Percentiles rank a stretch among this genome's conserved stretches.
These are phyloP conservation scores for Epichloe bromicola DNA, from an alignment of 2,329 filamentous ascomycete species.

Conservation along the genomic window DNA sequence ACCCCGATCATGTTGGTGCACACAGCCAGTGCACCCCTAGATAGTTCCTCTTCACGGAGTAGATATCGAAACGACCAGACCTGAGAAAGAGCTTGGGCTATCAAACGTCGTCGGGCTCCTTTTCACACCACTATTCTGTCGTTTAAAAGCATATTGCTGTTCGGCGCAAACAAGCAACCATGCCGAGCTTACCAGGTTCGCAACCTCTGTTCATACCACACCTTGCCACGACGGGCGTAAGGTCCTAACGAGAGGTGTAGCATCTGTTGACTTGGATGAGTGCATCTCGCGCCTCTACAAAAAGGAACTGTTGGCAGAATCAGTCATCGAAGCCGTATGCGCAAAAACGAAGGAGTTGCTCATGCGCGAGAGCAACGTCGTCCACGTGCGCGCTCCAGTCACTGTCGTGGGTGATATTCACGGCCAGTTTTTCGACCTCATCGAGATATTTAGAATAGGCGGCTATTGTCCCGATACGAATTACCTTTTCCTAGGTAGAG, in stretches of 20 bases:
- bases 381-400: slow-evolving; percentile 88
- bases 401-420: slow-evolving; percentile 98
- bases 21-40: slow-evolving; percentile 21
- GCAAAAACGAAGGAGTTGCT: slow-evolving; percentile 97
- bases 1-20: slow-evolving; percentile 30
- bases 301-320: slow-evolving; percentile 92
- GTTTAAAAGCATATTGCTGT: background rate
- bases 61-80: slow-evolving; percentile 16
- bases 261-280: slow-evolving; percentile 95
- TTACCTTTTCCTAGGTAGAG: slow-evolving; percentile 82
- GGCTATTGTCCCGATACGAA: slow-evolving; percentile 97
- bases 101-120: background rate
- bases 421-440: slow-evolving; percentile 96
- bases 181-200: slow-evolving; percentile 46
- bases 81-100: background rate
- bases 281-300: slow-evolving; percentile 95
- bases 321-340: slow-evolving; percentile 97
- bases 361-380: slow-evolving; percentile 99
- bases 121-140: too few species aligned
- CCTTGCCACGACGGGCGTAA: background rate
- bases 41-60: slow-evolving; percentile 23
- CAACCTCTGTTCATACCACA: slow-evolving; percentile 3
- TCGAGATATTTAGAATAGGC: slow-evolving; percentile 98
- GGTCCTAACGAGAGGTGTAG: slow-evolving; percentile 29
- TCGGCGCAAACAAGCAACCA: slow-evolving; percentile 18